Percentiles rank a stretch among this genome's conserved stretches.
These are phyloP conservation scores for Fusarium siculi DNA, from an alignment of 2,329 filamentous ascomycete species.

Conservation along the genomic window DNA sequence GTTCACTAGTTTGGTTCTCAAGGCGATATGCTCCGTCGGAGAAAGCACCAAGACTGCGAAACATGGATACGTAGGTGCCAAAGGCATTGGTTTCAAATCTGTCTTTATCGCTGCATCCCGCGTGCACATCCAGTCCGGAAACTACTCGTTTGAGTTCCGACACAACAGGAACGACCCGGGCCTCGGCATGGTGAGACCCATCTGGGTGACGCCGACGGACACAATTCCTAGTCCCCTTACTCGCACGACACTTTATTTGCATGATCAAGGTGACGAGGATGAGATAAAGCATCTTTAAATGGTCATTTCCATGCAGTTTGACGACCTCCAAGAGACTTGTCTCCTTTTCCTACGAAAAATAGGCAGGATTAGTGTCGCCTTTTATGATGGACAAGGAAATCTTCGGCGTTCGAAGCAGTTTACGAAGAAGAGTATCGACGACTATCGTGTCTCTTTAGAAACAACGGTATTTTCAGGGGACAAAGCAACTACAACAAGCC, in stretches of 20 bases:
- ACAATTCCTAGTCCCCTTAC: constrained; percentile 4
- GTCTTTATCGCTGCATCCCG: constrained; percentile 24
- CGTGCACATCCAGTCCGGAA: constrained; percentile 31
- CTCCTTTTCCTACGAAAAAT: constrained; percentile 29
- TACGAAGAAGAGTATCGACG: constrained; percentile 3
- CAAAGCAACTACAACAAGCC: not conserved
- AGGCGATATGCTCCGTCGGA: constrained; percentile 30
- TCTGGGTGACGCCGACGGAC: constrained; percentile 11
- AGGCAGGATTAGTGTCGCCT: not conserved
- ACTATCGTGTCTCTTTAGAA: constrained; percentile 2
- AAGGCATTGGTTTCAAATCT: constrained; percentile 34
- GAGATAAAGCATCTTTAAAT: constrained; percentile 2
- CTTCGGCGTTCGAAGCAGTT: constrained; percentile 7
- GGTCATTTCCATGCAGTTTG: constrained; percentile 10
- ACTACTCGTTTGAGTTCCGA: constrained; percentile 32
- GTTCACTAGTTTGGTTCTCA: constrained; percentile 3
- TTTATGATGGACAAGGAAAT: not conserved
- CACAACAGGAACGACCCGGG: constrained; percentile 12
- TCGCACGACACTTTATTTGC: constrained; percentile 22
- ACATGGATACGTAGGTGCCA: constrained; percentile 31
- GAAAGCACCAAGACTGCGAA: constrained; percentile 25
- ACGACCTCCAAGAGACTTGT: constrained; percentile 7
- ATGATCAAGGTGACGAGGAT: constrained; percentile 8
- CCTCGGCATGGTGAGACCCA: constrained; percentile 22
- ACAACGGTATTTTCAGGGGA: not conserved